These are phyloP conservation scores for Nicotiana undulata DNA, from an alignment of 257 asterid species.

Conservation along the genomic window DNA sequence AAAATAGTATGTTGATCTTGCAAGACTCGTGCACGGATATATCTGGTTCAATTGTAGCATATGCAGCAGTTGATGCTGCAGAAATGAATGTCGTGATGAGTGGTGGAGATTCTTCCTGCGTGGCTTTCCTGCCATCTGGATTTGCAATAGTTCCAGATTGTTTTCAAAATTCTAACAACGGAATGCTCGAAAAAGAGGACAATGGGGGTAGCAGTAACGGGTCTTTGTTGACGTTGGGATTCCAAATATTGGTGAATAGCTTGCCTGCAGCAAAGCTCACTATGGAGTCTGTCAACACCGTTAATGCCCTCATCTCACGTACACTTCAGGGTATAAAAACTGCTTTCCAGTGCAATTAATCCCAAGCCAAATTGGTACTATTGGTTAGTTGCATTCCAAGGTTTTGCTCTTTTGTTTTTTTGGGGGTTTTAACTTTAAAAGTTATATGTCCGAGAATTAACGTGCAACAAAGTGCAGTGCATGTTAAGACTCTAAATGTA, in stretches of 20 bases:
- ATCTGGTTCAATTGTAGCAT: conserved; percentile 57
- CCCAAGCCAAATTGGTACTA: not conserved
- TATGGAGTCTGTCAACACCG: conserved; percentile 54
- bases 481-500: not conserved
- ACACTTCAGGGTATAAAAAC: conserved; percentile 50
- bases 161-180: conserved; percentile 17
- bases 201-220: conserved; percentile 28
- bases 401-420: not conserved
- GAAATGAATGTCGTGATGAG: conserved; percentile 44
- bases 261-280: conserved; percentile 52
- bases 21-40: conserved; percentile 60
- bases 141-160: conserved; percentile 62
- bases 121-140: conserved; percentile 71
- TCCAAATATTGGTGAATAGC: conserved; percentile 54
- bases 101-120: conserved; percentile 59
- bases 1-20: conserved; percentile 41
- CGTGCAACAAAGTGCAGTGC: not conserved
- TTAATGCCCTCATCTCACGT: conserved; percentile 50
- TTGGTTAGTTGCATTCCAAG: not conserved
- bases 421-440: not conserved
- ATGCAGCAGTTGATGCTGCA: conserved; percentile 46
- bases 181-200: conserved; percentile 4
- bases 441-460: not conserved
- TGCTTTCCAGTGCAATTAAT: conserved; percentile 34
- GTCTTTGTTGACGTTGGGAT: conserved; percentile 60